A percentile compares a stretch with the other conserved stretches of the same genome.
Conservation (phyloP, 1,284 basidiomycete genomes). For the Earliella scabrosa region DNA sequence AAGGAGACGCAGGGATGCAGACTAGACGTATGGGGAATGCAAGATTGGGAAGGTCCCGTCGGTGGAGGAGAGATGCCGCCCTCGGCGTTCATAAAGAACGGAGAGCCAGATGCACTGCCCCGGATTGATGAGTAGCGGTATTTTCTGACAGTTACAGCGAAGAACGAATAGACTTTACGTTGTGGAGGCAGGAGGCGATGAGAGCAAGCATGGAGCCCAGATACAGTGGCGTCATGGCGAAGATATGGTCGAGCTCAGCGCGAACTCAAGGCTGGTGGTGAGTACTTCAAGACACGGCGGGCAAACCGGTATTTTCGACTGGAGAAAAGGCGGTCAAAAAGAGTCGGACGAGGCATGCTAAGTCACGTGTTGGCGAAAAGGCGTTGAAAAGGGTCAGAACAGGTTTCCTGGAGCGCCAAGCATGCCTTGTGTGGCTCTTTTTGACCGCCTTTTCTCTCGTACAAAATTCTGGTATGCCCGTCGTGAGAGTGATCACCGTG, state of each 20-base stretch:
- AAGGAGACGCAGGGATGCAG: not conserved
- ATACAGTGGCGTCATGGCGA: too few relatives aligned
- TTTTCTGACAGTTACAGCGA: not conserved
- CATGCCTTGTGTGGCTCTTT: too few relatives aligned
- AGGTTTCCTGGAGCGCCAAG: too few relatives aligned
- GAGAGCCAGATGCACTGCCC: constrained; percentile 9
- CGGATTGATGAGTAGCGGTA: constrained; percentile 1
- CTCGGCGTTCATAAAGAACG: constrained; percentile 6
- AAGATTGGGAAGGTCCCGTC: not conserved
- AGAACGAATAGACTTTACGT: not conserved
- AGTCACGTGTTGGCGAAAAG: too few relatives aligned
- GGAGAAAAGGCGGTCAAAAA: too few relatives aligned
- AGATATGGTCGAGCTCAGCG: not conserved
- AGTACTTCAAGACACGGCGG: too few relatives aligned
- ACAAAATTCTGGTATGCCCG: too few relatives aligned
- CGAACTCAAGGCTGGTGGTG: not conserved
- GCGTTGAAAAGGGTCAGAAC: too few relatives aligned
- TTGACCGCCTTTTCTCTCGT: too few relatives aligned
- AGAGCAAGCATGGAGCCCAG: not conserved
- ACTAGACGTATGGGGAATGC: not conserved
- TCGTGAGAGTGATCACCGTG: too few relatives aligned
- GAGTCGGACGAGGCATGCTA: too few relatives aligned
- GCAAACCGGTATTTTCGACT: too few relatives aligned
- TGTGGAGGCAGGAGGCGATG: not conserved
- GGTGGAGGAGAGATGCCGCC: not conserved